Percentiles rank a stretch among this genome's conserved stretches.
Evolutionary conservation across 202 grass and related monocot species (phyloP).

Genomic region (Saccharum hybrid): DNA sequence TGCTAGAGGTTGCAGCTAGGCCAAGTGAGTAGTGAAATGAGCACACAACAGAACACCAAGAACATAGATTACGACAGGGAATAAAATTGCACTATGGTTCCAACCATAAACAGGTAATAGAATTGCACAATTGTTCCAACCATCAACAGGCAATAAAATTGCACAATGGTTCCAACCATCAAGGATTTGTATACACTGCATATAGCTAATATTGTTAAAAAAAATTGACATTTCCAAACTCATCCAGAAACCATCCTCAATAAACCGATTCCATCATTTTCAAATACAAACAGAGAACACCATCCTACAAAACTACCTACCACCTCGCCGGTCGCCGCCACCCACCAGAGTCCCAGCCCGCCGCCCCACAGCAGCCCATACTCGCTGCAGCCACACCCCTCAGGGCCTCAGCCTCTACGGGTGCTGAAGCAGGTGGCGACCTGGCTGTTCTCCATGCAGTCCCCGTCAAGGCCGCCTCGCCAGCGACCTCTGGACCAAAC

Average conservation of each 20-base stretch:
- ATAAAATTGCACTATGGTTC: no score
- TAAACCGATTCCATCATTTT: neutral
- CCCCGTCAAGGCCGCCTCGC: neutral
- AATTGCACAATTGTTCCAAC: neutral
- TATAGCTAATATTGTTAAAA: neutral
- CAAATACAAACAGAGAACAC: neutral
- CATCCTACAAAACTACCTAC: no score
- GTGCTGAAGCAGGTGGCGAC: neutral
- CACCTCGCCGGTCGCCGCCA: no score
- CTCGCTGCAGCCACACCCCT: no score
- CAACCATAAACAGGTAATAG: neutral
- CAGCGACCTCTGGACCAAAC: constrained; percentile 75
- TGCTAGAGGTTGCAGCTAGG: neutral
- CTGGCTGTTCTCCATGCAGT: neutral
- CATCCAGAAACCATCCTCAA: neutral
- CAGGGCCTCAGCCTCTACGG: no score
- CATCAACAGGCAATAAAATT: neutral
- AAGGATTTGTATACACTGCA: neutral
- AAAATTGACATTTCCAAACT: neutral
- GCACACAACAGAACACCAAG: neutral
- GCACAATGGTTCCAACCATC: neutral
- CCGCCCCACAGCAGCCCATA: no score
- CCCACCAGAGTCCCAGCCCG: no score
- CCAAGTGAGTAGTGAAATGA: neutral
- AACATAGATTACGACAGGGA: neutral